Conservation (phyloP, 2,329 filamentous ascomycete genomes). For the Claviceps arundinis region DNA sequence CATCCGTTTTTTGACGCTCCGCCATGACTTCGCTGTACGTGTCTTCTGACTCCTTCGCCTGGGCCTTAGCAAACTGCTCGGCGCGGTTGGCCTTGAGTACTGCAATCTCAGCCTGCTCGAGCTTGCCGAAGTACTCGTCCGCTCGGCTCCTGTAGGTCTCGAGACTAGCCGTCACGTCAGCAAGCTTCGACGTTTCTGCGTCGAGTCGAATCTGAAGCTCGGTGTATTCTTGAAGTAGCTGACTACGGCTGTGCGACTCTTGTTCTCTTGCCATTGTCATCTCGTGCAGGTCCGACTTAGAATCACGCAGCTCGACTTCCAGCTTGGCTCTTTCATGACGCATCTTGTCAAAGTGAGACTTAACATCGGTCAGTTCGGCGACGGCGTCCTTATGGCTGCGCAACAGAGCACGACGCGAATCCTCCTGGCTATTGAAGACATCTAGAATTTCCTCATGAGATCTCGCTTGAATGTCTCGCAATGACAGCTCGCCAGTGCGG, state of each 20-base stretch:
- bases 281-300: slow-evolving; percentile 71
- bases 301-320: slow-evolving; percentile 79
- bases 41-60: slow-evolving; percentile 83
- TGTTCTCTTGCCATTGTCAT: slow-evolving; percentile 68
- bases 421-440: slow-evolving; percentile 83
- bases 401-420: slow-evolving; percentile 68
- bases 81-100: slow-evolving; percentile 85
- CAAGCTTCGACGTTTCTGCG: slow-evolving; percentile 70
- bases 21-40: slow-evolving; percentile 82
- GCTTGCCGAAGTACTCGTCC: slow-evolving; percentile 92
- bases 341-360: slow-evolving; percentile 74
- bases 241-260: slow-evolving; percentile 73
- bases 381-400: slow-evolving; percentile 78
- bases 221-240: slow-evolving; percentile 82
- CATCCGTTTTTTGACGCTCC: slow-evolving; percentile 82
- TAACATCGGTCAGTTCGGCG: slow-evolving; percentile 73
- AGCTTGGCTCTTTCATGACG: slow-evolving; percentile 66
- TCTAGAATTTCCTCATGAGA: slow-evolving; percentile 92
- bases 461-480: slow-evolving; percentile 83
- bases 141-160: slow-evolving; percentile 82
- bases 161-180: slow-evolving; percentile 73
- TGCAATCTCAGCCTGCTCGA: slow-evolving; percentile 92
- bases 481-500: slow-evolving; percentile 71
- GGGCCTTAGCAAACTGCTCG: slow-evolving; percentile 85
- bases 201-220: slow-evolving; percentile 90